These are phyloP conservation scores for Trametes villosa DNA, from an alignment of 768 basidiomycete genomes.

Conservation along the genomic window DNA sequence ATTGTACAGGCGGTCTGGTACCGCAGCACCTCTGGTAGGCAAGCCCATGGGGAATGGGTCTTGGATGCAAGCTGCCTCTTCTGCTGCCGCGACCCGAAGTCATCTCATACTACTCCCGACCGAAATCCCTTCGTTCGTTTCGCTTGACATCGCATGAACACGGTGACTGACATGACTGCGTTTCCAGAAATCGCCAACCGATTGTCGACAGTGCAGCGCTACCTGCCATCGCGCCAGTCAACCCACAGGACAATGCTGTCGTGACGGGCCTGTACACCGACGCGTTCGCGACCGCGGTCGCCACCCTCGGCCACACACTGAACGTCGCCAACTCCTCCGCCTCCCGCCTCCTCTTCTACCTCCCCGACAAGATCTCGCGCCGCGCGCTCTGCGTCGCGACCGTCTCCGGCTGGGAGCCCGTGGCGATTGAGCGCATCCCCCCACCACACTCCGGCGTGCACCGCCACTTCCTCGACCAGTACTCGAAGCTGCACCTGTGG, in stretches of 20 bases:
- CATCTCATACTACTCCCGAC: too few species aligned
- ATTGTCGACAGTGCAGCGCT: conserved; percentile 16
- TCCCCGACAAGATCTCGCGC: conserved; percentile 35
- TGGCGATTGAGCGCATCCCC: conserved; percentile 35
- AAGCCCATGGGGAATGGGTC: too few species aligned
- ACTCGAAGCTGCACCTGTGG: conserved; percentile 44
- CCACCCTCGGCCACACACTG: conserved; percentile 38
- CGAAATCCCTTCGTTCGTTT: too few species aligned
- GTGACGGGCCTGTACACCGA: conserved; percentile 40
- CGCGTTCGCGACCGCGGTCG: conserved; percentile 35
- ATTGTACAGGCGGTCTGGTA: too few species aligned
- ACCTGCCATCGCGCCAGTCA: conserved; percentile 2
- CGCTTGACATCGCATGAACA: too few species aligned
- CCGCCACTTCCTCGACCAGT: conserved; percentile 39
- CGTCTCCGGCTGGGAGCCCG: conserved; percentile 36
- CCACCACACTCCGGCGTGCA: conserved; percentile 39
- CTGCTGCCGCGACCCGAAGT: too few species aligned
- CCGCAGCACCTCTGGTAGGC: too few species aligned
- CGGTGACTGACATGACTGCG: background rate
- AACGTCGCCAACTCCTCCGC: conserved; percentile 33
- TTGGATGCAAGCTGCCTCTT: too few species aligned
- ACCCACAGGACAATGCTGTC: conserved; percentile 30
- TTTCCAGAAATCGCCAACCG: conserved; percentile 22
- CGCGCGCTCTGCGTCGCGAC: conserved; percentile 37
- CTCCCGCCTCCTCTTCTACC: conserved; percentile 38